These are phyloP conservation scores for Colletotrichum simmondsii DNA, from an alignment of 2,329 filamentous ascomycete species.

Conservation along the genomic window DNA sequence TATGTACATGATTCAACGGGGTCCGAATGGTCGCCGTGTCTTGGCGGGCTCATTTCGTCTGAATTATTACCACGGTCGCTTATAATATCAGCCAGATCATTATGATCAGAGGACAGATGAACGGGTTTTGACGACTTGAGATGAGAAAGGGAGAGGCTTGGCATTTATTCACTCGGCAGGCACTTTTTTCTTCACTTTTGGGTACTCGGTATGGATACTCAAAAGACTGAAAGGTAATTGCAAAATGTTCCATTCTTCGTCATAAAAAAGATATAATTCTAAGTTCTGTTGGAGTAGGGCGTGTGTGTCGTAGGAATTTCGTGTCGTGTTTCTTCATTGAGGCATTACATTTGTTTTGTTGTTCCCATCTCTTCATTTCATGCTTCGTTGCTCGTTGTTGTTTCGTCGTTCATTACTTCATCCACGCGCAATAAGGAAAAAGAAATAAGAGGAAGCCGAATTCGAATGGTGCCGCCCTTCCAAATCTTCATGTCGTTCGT, in stretches of 20 bases:
- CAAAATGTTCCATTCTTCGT: neutral
- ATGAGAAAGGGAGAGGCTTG: neutral
- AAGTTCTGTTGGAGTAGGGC: neutral
- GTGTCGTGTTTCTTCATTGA: neutral
- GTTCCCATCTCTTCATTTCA: neutral
- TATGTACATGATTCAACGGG: neutral
- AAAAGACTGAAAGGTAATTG: neutral
- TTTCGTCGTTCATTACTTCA: neutral
- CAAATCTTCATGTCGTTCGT: neutral
- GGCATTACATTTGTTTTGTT: neutral
- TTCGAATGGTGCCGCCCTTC: constrained; percentile 3
- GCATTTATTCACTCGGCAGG: neutral
- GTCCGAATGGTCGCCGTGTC: neutral
- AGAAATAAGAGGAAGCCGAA: neutral
- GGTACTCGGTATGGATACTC: no score
- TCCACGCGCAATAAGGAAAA: neutral
- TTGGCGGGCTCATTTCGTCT: neutral
- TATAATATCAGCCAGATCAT: neutral
- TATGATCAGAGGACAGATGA: neutral
- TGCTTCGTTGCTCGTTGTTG: neutral
- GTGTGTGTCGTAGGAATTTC: neutral
- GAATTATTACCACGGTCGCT: neutral
- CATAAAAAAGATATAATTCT: neutral
- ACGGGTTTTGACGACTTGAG: neutral
- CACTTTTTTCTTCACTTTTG: neutral